phyloP scores from a whole-genome alignment of 73 alveolate genomes.

The Blepharisma stoltei region DNA sequence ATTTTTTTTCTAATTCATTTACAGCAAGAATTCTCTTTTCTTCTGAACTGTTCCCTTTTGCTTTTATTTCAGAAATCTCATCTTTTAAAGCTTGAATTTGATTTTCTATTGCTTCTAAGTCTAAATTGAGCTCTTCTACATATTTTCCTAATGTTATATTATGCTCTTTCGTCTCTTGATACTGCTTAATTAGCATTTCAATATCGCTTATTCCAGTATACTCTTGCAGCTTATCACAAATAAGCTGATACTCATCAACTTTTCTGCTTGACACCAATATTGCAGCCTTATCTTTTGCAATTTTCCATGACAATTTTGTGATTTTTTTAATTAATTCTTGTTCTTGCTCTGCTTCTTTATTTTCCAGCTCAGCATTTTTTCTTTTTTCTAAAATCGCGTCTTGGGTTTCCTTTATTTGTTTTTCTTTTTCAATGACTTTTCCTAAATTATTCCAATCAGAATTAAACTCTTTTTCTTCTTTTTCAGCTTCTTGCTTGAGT shows the following conservation, averaged over 20 bases:
- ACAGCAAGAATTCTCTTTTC: too few species aligned
- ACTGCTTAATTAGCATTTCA: constrained; percentile 3
- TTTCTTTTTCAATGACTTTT: constrained; percentile 9
- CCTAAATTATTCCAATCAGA: background rate
- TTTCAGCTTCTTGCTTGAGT: background rate
- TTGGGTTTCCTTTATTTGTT: background rate
- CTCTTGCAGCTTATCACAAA: background rate
- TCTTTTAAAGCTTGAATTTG: background rate
- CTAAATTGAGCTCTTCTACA: background rate
- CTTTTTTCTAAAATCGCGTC: background rate
- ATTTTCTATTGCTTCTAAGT: background rate
- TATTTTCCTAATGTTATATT: background rate
- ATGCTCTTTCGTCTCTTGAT: constrained; percentile 4
- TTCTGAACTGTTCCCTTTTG: background rate
- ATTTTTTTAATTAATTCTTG: background rate
- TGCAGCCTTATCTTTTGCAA: constrained; percentile 20
- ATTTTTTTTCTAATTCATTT: background rate
- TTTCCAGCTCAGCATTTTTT: background rate
- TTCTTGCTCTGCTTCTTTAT: background rate
- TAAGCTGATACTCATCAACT: background rate
- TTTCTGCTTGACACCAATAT: background rate
- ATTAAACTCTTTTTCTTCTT: constrained; percentile 22
- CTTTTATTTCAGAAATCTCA: background rate
- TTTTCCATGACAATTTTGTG: constrained; percentile 17
- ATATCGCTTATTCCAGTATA: background rate